A percentile compares a stretch with the other conserved stretches of the same genome.
Conservation (phyloP, 1,284 basidiomycete genomes). For the Rhodotorula sp. region DNA sequence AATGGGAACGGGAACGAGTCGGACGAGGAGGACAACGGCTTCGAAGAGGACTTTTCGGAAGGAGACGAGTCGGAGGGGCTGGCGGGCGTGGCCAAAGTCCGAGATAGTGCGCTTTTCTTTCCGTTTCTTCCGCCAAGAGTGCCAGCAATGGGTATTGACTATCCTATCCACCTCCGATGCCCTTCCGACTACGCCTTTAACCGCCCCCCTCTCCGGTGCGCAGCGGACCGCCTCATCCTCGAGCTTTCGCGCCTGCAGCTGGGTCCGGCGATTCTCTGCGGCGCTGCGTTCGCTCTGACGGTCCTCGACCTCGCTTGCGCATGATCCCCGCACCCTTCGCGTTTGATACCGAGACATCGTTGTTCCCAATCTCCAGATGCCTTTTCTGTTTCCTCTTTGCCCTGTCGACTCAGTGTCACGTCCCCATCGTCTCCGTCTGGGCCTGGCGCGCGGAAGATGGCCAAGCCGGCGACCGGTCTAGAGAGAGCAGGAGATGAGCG, state of each 20-base stretch:
- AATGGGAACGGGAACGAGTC: background rate
- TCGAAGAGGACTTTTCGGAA: background rate
- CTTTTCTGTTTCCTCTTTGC: no score
- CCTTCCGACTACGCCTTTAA: background rate
- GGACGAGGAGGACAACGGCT: conserved; percentile 7
- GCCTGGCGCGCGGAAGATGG: no score
- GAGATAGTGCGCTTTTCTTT: conserved; percentile 4
- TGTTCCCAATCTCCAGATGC: no score
- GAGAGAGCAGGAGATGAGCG: no score
- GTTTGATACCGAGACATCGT: no score
- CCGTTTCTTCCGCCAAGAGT: rapidly evolving
- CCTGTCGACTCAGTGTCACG: no score
- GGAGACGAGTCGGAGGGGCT: background rate
- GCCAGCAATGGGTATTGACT: no score
- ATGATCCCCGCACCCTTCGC: background rate
- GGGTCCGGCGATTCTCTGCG: background rate
- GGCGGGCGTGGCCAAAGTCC: background rate
- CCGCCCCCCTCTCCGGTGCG: background rate
- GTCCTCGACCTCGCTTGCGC: conserved; percentile 5
- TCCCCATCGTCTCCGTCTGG: no score
- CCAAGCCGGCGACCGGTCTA: no score
- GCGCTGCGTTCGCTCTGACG: background rate
- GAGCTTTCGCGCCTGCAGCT: conserved; percentile 7
- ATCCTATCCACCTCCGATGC: no score
- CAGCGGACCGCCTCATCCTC: conserved; percentile 17